Evolutionary conservation across 202 grass and related monocot species (phyloP).

Genomic region (Thinopyrum obtusiflorum): DNA sequence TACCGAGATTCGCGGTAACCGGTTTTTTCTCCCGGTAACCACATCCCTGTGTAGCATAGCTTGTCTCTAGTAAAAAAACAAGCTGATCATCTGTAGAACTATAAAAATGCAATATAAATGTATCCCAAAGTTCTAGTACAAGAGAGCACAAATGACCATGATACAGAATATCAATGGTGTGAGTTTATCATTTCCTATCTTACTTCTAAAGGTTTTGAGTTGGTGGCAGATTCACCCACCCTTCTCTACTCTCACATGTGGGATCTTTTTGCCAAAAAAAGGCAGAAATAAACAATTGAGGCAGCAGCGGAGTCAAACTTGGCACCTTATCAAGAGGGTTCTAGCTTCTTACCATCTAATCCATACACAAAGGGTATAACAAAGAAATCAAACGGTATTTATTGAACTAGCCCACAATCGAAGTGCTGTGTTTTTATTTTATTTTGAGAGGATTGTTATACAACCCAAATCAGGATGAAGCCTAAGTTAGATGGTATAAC

Average conservation of each 20-base stretch:
- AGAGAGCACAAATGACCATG: constrained; percentile 7
- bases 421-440: neutral
- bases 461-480: neutral
- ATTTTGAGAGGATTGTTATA: neutral
- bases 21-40: no score
- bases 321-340: neutral
- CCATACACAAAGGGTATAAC: neutral
- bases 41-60: neutral
- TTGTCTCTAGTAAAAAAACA: neutral
- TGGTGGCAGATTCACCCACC: neutral
- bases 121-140: neutral
- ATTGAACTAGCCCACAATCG: neutral
- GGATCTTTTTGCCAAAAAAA: neutral
- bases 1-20: no score
- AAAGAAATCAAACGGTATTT: neutral
- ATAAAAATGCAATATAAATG: neutral
- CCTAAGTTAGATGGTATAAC: neutral
- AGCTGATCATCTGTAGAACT: neutral
- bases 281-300: neutral
- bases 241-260: neutral
- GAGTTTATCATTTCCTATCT: neutral
- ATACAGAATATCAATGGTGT: neutral
- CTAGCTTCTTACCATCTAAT: neutral
- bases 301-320: neutral
- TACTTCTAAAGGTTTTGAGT: neutral